Evolutionary conservation across 345 rosid genomes (phyloP), one percentile per base, ranked within the genome.

Genomic region (Pistacia atlantica): DNA sequence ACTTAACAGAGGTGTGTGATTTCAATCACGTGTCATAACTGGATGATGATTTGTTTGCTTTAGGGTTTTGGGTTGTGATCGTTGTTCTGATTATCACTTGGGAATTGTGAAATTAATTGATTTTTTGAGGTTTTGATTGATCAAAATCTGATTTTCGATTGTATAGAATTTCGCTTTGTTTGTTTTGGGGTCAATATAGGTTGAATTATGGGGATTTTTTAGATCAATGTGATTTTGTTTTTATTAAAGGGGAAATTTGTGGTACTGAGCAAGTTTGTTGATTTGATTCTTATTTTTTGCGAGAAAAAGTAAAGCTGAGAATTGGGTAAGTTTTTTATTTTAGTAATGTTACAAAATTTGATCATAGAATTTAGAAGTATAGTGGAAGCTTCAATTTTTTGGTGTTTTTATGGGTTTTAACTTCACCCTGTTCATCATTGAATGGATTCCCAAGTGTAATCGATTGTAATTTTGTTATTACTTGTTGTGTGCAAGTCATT

Each of bases 21-120:
- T 73, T 62, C 28, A 8, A 33, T 73, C 49, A 17, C 16, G 2
- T 62, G 46, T 7, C 31, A 18, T 48, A 18, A 31, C 48, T 73
- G 69, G 76, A 63, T 54, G 51, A 33, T 74, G 13, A 10, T 33
- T 52, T 74, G 70, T 4, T 52, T 51, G 46, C 16, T 55, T 55
- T 69, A 10, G 48, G 31, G 48, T 28, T 70, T 55, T 55, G 6
- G n/a, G 37, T 67, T 48, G 14, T 22, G 13, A 67, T 67, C 11
- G 18, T 42, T 42, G 46, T 42, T 42, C 46, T 42, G 8, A 65
- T 42, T 20, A 7, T 18, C 28, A 25, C 11, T 6, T 61, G 1
- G 6, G 28, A 62, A 28, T 35, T 4, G 22, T 25, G 16, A 38
- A 28, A 38, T 59, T 59, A 8, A 7, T n/a, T n/a, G n/a, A 14